A percentile compares a stretch with the other conserved stretches of the same genome.
Evolutionary conservation across 305 asterid genomes (phyloP).

Genomic region (Striga hermonthica): DNA sequence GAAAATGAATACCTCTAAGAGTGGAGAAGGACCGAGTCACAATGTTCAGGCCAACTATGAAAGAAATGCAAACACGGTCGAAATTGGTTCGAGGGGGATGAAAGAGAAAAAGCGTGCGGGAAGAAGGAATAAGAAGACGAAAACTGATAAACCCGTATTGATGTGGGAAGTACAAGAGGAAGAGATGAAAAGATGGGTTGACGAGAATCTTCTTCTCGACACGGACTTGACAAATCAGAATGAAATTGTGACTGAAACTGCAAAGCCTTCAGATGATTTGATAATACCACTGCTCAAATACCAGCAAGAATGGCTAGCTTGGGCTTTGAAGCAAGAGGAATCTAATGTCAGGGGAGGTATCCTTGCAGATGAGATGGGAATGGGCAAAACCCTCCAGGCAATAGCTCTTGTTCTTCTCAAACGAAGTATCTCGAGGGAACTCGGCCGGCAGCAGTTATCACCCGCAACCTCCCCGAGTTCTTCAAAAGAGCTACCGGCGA

Average conservation of each 20-base stretch:
- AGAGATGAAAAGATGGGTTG: constrained; percentile 66
- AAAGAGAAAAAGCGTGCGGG: constrained; percentile 26
- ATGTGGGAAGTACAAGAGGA: constrained; percentile 74
- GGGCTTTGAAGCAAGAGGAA: constrained; percentile 91
- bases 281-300: constrained; percentile 74
- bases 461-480: constrained; percentile 48
- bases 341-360: constrained; percentile 78
- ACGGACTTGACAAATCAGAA: constrained; percentile 55
- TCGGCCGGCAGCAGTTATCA: constrained; percentile 33
- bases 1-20: constrained; percentile 25
- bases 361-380: constrained; percentile 98
- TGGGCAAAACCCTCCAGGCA: constrained; percentile 97
- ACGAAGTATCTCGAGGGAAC: constrained; percentile 45
- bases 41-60: constrained; percentile 32
- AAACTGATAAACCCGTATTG: constrained; percentile 44
- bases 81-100: constrained; percentile 16
- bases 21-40: constrained; percentile 29
- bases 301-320: constrained; percentile 94
- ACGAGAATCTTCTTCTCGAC: constrained; percentile 50
- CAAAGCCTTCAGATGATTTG: constrained; percentile 69
- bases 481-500: constrained; percentile 45
- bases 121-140: constrained; percentile 48
- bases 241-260: constrained; percentile 54
- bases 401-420: constrained; percentile 87
- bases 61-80: constrained; percentile 27